Percentiles rank a stretch among this genome's conserved stretches.
Conservation (phyloP, 1,284 basidiomycete species). For the Exobasidium rhododendri region DNA sequence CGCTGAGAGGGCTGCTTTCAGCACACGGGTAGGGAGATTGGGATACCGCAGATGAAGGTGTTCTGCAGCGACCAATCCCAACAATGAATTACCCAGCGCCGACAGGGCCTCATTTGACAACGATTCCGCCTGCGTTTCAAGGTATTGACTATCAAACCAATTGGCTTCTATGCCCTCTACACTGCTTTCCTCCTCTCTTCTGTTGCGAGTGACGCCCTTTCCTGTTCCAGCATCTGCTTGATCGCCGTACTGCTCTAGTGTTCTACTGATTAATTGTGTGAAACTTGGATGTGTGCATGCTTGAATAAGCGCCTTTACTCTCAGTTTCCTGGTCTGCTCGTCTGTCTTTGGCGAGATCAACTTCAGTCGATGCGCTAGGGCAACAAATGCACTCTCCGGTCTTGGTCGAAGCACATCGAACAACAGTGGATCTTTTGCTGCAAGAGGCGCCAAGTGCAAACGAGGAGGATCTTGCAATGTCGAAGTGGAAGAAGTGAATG, state of each 20-base stretch:
- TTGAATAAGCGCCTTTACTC: constrained; percentile 6
- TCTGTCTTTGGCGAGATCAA: constrained; percentile 16
- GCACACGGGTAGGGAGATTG: constrained; percentile 80
- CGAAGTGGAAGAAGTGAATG: not conserved
- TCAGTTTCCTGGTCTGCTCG: not conserved
- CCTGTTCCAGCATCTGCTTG: not conserved
- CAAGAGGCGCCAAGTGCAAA: constrained; percentile 38
- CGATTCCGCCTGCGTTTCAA: constrained; percentile 6
- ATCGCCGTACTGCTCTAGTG: constrained; percentile 3
- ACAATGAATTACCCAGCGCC: constrained; percentile 77
- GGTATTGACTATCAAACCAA: not conserved
- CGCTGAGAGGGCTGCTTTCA: constrained; percentile 84
- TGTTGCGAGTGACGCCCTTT: not conserved
- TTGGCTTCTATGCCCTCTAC: not conserved
- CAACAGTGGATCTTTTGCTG: constrained; percentile 40
- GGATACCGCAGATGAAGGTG: constrained; percentile 79
- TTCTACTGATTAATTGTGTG: not conserved
- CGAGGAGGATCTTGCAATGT: constrained; percentile 23
- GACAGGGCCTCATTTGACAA: constrained; percentile 70
- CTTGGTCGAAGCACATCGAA: constrained; percentile 44
- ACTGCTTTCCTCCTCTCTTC: not conserved
- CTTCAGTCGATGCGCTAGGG: constrained; percentile 41
- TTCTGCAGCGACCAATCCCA: constrained; percentile 87
- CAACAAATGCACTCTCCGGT: constrained; percentile 33
- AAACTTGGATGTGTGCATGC: constrained; percentile 15